phyloP scores from a whole-genome alignment of 352 stramenopile species.

The Plasmopara viticola region DNA sequence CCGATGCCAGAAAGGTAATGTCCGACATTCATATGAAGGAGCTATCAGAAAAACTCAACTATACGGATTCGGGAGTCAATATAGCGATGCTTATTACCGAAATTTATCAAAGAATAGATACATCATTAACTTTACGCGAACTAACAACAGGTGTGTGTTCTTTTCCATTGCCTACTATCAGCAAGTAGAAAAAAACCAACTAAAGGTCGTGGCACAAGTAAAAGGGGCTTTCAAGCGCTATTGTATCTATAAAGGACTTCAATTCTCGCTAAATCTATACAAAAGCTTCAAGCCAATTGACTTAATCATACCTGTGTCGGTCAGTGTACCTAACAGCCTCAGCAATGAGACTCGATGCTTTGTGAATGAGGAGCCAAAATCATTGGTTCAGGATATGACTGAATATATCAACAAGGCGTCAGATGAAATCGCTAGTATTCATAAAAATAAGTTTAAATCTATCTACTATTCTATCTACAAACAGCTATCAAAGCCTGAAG shows the following conservation, averaged over 20 bases:
- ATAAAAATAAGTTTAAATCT: background rate
- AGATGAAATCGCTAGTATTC: background rate
- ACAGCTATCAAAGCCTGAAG: too few species aligned
- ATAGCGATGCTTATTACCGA: background rate
- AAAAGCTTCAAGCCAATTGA: conserved; percentile 8
- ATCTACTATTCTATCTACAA: too few species aligned
- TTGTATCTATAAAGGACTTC: conserved; percentile 6
- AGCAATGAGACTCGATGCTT: conserved; percentile 13
- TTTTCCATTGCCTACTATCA: conserved; percentile 6
- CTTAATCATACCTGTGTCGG: conserved; percentile 9
- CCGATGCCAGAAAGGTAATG: conserved; percentile 12
- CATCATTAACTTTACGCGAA: background rate
- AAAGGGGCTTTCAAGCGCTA: conserved; percentile 8
- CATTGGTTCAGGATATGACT: conserved; percentile 11
- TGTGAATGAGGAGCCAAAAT: conserved; percentile 4
- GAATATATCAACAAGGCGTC: background rate
- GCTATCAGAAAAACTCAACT: conserved; percentile 13
- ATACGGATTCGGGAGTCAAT: conserved; percentile 6
- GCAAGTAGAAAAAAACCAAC: conserved; percentile 4
- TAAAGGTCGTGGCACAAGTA: background rate
- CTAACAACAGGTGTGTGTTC: background rate
- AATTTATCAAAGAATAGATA: background rate
- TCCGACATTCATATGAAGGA: conserved; percentile 15
- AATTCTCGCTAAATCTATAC: background rate
- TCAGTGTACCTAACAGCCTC: conserved; percentile 10